These are phyloP conservation scores for Graphilbum fragrans DNA, from an alignment of 2,329 filamentous ascomycete species.

Conservation along the genomic window DNA sequence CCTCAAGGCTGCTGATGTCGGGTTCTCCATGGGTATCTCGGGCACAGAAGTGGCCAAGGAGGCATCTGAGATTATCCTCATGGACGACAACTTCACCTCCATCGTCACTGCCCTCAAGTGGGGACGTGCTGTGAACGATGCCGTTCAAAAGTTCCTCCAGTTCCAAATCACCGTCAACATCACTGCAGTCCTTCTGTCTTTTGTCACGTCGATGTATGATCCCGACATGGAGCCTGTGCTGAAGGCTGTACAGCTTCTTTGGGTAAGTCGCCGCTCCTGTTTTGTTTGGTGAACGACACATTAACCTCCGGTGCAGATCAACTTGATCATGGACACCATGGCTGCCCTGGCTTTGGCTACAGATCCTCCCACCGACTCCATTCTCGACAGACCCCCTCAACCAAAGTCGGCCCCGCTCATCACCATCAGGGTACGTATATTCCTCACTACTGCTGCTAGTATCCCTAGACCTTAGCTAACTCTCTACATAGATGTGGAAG, in stretches of 20 bases:
- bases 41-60: slow-evolving; percentile 79
- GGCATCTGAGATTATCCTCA: slow-evolving; percentile 72
- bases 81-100: slow-evolving; percentile 79
- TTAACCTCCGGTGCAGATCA: no score
- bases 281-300: no score
- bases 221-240: slow-evolving; percentile 60
- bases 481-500: slow-evolving; percentile 95
- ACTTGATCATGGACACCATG: slow-evolving; percentile 94
- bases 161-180: slow-evolving; percentile 84
- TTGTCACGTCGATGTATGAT: slow-evolving; percentile 72
- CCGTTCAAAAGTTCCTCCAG: slow-evolving; percentile 64
- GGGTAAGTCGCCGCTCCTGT: no score
- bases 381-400: slow-evolving; percentile 64
- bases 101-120: slow-evolving; percentile 75
- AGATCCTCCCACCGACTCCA: slow-evolving; percentile 69
- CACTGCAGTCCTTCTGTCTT: slow-evolving; percentile 77
- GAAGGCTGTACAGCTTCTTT: slow-evolving; percentile 81
- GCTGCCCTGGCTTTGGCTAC: slow-evolving; percentile 81
- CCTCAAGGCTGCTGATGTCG: slow-evolving; percentile 69
- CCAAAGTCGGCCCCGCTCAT: slow-evolving; percentile 46
- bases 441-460: no score
- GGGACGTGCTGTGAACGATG: slow-evolving; percentile 67
- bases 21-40: slow-evolving; percentile 77
- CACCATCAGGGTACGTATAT: no score
- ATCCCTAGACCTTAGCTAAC: no score